Base-by-base conservation (phyloP, 2,329 filamentous ascomycete genomes). In the Claviceps cyperi region DNA sequence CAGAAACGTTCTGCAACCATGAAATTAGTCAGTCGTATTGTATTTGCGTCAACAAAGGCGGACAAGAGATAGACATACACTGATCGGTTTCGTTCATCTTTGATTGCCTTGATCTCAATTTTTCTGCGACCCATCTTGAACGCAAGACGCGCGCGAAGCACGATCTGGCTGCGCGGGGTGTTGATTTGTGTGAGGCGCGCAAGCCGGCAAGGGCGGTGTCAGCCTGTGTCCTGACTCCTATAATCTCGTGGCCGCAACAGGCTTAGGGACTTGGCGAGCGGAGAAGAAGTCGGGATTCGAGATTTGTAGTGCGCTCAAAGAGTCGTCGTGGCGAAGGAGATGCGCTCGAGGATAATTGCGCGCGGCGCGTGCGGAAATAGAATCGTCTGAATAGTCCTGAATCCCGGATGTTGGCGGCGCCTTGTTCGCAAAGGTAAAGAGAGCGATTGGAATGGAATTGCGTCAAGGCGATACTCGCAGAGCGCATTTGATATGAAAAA, bases 101-200 rank as follows among this genome's bases (percentile, higher is more conserved):
- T 96, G 77, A 97, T 97, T 60, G 91, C 88, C 73, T 96, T 96
- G 76, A 98, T 97, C 75, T 97, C 92, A 66, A 98, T 98, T 81
- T 98, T 98, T 78, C 92, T 83, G 69, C 92, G 84, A 68, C 92
- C 92, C 92, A 98, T 98, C 48, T 45, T 64, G 55, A 32, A 57
- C 47, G 51, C 48, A 36, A 48, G 51, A 14, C 41, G 51, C 47
- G 50, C 56, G 48, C 24, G 17, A 46, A 32, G 39, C 44, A 47
- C 52, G 49, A 49, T 51, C 43, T 38, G 28, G n/a, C n/a, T 19
- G 36, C 19, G 13, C 50, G 14, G 51, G 35, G 38, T 36, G 36
- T 32, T 14, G 22, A 55, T 53, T 54, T 54, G 47, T 17, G 19
- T 45, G 35, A 28, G 39, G 40, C 39, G 47, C 50, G 22, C 28